A percentile compares a stretch with the other conserved stretches of the same genome.
Evolutionary conservation across 176 grass and related monocot species (phyloP).

Genomic region (Avena eriantha): DNA sequence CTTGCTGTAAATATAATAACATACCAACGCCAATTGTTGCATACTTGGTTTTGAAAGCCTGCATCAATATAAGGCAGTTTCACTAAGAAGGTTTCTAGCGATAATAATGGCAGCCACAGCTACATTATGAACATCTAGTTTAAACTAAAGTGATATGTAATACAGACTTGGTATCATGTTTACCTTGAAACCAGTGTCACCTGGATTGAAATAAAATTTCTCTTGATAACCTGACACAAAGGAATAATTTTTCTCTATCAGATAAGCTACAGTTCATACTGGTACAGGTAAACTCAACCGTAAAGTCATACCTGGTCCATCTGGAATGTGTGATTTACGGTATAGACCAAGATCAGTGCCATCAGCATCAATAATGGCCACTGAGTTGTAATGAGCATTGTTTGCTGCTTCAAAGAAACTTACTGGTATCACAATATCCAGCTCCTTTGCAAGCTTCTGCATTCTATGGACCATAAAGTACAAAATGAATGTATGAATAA

Average conservation of each 20-base stretch:
- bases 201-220: conserved; percentile 95
- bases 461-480: conserved; percentile 55
- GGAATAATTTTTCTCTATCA: background rate
- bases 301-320: conserved; percentile 75
- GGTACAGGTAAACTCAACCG: background rate
- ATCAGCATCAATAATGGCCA: conserved; percentile 91
- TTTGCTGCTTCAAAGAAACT: conserved; percentile 97
- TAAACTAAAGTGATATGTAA: conserved; percentile 9
- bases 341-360: conserved; percentile 94
- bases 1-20: conserved; percentile 26
- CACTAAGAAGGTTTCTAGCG: background rate
- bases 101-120: conserved; percentile 13
- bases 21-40: conserved; percentile 95
- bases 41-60: conserved; percentile 91
- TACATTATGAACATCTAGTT: background rate
- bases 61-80: conserved; percentile 15
- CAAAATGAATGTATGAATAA: conserved; percentile 9
- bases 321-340: conserved; percentile 96
- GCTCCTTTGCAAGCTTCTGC: conserved; percentile 90
- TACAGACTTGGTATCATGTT: background rate
- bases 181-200: conserved; percentile 96
- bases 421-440: conserved; percentile 86
- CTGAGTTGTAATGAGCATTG: conserved; percentile 98
- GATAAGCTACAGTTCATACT: background rate
- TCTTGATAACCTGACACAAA: conserved; percentile 87